Conservation (phyloP, 805 yeast species). For the Wickerhamiella bombiphila region DNA sequence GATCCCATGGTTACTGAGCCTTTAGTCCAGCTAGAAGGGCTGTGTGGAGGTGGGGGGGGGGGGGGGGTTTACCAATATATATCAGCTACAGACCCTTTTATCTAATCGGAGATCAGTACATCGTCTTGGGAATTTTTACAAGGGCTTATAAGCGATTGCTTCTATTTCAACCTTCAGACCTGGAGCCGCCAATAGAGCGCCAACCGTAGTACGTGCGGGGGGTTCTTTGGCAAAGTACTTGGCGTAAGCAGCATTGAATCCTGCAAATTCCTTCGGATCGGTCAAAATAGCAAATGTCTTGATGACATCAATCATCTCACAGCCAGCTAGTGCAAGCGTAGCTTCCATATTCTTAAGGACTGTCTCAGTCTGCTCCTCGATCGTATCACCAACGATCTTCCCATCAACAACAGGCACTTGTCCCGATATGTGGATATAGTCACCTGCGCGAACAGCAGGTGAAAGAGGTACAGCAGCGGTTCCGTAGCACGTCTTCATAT, state of each 20-base stretch:
- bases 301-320: conserved; percentile 8
- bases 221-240: conserved; percentile 10
- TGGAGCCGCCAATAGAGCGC: conserved; percentile 9
- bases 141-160: conserved; percentile 13
- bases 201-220: conserved; percentile 14
- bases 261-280: conserved; percentile 9
- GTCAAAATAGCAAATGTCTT: conserved; percentile 9
- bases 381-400: conserved; percentile 10
- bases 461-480: conserved; percentile 10
- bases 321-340: conserved; percentile 9
- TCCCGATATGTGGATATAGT: conserved; percentile 11
- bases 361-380: conserved; percentile 10
- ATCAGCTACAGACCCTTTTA: not conserved
- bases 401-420: conserved; percentile 14
- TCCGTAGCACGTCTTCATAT: conserved; percentile 9
- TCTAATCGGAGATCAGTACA: not conserved
- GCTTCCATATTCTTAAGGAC: conserved; percentile 9
- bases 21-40: no score
- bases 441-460: conserved; percentile 14
- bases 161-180: conserved; percentile 12
- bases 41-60: not conserved
- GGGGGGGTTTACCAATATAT: not conserved
- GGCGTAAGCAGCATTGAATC: conserved; percentile 11
- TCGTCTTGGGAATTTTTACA: not conserved
- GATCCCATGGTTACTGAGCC: no score